Percentiles rank a stretch among this genome's conserved stretches.
These are phyloP conservation scores for Boletales sp. DNA, from an alignment of 768 basidiomycete species.

Conservation along the genomic window DNA sequence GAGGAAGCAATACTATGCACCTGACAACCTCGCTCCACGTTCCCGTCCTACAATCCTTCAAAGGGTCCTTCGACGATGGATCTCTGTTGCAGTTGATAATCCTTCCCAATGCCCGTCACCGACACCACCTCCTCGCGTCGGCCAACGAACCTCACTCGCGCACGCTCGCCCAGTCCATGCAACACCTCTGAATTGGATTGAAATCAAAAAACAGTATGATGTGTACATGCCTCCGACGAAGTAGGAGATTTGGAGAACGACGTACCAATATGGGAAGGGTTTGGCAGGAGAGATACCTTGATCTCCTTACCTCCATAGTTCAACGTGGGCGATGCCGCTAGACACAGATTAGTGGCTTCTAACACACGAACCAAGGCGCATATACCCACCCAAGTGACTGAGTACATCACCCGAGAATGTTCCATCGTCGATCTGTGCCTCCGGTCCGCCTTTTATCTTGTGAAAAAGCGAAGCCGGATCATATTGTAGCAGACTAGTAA, in stretches of 20 bases:
- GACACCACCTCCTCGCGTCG: slow-evolving; percentile 70
- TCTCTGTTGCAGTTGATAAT: slow-evolving; percentile 65
- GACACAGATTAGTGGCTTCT: neutral
- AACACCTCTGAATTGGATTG: slow-evolving; percentile 57
- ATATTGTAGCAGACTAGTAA: slow-evolving; percentile 72
- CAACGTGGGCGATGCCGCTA: slow-evolving; percentile 65
- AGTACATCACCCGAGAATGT: slow-evolving; percentile 81
- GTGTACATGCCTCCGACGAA: neutral
- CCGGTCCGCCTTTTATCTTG: slow-evolving; percentile 83
- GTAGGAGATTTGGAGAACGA: neutral
- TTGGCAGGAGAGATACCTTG: slow-evolving; percentile 76
- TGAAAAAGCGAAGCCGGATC: slow-evolving; percentile 72
- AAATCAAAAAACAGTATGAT: neutral
- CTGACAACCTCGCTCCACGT: neutral
- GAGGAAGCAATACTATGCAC: neutral
- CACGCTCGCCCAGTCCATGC: slow-evolving; percentile 31
- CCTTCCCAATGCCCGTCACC: slow-evolving; percentile 69
- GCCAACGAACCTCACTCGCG: slow-evolving; percentile 54
- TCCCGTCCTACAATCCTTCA: slow-evolving; percentile 33
- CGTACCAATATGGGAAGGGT: slow-evolving; percentile 72
- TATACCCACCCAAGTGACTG: slow-evolving; percentile 66
- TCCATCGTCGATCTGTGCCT: slow-evolving; percentile 56
- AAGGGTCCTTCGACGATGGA: slow-evolving; percentile 59
- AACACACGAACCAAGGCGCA: neutral
- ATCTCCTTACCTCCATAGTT: slow-evolving; percentile 48